Evolutionary conservation across 257 asterid genomes (phyloP).

Genomic region (Penstemon newberryi): DNA sequence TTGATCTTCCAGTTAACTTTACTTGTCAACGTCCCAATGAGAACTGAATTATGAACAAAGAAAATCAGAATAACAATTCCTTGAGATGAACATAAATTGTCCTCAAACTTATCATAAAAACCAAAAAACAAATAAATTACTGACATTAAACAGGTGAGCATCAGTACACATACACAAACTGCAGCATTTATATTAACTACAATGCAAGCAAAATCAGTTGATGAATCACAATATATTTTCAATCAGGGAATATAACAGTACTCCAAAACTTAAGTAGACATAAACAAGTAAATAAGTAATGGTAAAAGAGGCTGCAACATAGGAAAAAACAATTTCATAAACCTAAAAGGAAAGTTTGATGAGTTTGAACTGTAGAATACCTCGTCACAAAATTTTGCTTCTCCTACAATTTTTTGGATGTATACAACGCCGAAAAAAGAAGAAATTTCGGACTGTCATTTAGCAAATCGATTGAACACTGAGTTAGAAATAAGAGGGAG

Average conservation of each 20-base stretch:
- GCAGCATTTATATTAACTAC: not conserved
- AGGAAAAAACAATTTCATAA: too few relatives aligned
- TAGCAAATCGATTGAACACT: not conserved
- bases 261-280: too few relatives aligned
- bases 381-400: too few relatives aligned
- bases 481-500: slow-evolving; percentile 15
- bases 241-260: not conserved
- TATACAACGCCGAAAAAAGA: not conserved
- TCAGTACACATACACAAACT: not conserved
- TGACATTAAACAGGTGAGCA: slow-evolving; percentile 3
- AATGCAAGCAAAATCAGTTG: slow-evolving; percentile 20
- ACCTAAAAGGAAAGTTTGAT: too few relatives aligned
- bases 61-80: slow-evolving; percentile 10
- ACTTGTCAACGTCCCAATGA: slow-evolving; percentile 23
- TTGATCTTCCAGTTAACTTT: slow-evolving; percentile 24
- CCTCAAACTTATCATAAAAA: not conserved
- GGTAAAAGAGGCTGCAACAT: too few relatives aligned
- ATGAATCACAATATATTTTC: not conserved
- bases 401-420: too few relatives aligned
- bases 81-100: not conserved
- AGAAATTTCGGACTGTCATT: not conserved
- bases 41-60: slow-evolving; percentile 12
- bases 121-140: not conserved
- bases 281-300: too few relatives aligned
- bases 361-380: too few relatives aligned